A percentile compares a stretch with the other conserved stretches of the same genome.
Evolutionary conservation across 2,329 filamentous ascomycete genomes (phyloP).

Genomic region (Aphanocladium album): DNA sequence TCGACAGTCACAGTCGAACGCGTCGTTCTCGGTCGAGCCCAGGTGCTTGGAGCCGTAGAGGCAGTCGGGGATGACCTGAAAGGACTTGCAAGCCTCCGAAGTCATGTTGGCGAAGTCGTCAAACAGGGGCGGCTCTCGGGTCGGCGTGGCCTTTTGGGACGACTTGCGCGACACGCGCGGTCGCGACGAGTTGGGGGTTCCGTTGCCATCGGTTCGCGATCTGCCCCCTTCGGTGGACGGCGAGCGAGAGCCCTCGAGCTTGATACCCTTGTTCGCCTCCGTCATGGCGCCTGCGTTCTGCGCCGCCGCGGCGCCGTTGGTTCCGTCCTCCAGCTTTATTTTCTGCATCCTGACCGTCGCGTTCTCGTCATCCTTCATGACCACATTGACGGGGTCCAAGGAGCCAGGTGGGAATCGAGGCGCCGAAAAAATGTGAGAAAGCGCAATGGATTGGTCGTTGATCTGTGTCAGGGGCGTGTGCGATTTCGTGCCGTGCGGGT

Average conservation of each 20-base stretch:
- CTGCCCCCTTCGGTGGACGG: constrained; percentile 34
- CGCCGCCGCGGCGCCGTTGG: constrained; percentile 19
- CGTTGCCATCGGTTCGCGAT: constrained; percentile 42
- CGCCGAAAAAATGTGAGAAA: neutral
- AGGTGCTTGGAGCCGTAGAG: constrained; percentile 88
- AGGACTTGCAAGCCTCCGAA: constrained; percentile 66
- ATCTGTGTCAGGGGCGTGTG: neutral
- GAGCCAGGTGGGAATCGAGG: neutral
- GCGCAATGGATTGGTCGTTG: neutral
- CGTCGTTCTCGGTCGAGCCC: constrained; percentile 83
- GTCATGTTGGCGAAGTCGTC: constrained; percentile 73
- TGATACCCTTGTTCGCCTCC: constrained; percentile 1
- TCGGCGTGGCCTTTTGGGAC: constrained; percentile 60
- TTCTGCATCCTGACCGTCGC: constrained; percentile 24
- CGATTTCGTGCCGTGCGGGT: neutral
- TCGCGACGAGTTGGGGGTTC: constrained; percentile 46
- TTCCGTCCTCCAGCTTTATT: constrained; percentile 29
- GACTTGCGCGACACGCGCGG: constrained; percentile 69
- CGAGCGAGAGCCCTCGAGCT: constrained; percentile 5
- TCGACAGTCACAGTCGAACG: constrained; percentile 89
- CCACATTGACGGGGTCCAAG: constrained; percentile 7
- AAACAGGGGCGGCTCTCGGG: constrained; percentile 63
- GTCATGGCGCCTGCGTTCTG: neutral
- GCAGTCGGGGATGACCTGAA: constrained; percentile 78
- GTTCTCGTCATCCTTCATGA: constrained; percentile 22